phyloP scores from a whole-genome alignment of 257 asterid species.

The Lycium ferocissimum region DNA sequence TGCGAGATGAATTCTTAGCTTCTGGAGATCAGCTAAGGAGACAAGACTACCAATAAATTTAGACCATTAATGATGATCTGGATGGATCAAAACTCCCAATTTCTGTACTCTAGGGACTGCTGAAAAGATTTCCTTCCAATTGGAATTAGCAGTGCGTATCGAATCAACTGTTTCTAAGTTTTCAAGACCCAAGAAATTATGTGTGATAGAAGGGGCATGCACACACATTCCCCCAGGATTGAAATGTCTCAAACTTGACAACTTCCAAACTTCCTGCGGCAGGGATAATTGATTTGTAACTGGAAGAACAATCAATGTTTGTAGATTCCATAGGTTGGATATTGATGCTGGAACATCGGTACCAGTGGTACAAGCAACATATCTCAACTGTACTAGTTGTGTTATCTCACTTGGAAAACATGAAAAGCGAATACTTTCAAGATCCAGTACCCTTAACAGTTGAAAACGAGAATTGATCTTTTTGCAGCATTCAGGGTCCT shows the following conservation, averaged over 20 bases:
- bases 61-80: background rate
- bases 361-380: constrained; percentile 38
- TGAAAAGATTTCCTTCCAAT: background rate
- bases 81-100: background rate
- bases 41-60: background rate
- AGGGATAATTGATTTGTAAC: background rate
- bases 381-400: constrained; percentile 32
- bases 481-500: background rate
- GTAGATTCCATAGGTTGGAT: constrained; percentile 36
- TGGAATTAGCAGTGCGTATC: background rate
- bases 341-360: constrained; percentile 26
- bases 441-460: constrained; percentile 35
- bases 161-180: background rate
- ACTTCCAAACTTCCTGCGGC: background rate
- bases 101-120: background rate
- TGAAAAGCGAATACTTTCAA: background rate
- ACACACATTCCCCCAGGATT: background rate
- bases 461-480: background rate
- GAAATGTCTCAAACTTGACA: background rate
- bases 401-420: constrained; percentile 24
- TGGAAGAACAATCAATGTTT: constrained; percentile 28
- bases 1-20: background rate
- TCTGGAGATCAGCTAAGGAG: background rate
- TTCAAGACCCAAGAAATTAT: background rate
- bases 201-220: background rate